Evolutionary conservation across 768 basidiomycete species (phyloP), one percentile per base, ranked within the genome.

Genomic region (Psilocybe cubensis): DNA sequence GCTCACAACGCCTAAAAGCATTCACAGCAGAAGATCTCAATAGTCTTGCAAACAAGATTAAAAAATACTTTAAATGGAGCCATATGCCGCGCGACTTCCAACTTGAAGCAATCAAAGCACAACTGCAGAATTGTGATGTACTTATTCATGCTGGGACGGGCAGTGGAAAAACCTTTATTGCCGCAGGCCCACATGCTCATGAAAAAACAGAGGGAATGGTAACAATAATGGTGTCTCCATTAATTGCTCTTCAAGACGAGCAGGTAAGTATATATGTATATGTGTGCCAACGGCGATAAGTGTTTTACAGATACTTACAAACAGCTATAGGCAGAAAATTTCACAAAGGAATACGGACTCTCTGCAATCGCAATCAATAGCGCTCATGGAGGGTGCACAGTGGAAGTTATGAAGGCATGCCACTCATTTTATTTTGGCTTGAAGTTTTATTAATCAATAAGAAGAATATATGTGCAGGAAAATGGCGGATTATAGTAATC

Each of bases 91-190:
- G 56, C 0, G 27, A 31, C 0, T 74, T 74, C 48, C 78, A 78
- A 43, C 4, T 72, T 1, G 53, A 66, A 1, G 72, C 62, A 0
- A 68, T 72, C 0, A 38, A 57, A 8, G 70, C 68, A 0, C 77
- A 77, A 51, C 56, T 75, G 0, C 65, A 64, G 8, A 61, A 68
- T 1, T 43, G 61, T 1, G 74, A 78, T 58, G 68, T 67, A 1
- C 52, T 78, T 0, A 58, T 77, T 1, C 76, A 79, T 64, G 76
- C 76, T 0, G 71, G 70, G 7, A 75, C 72, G 1, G 77, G 76
- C 0, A 52, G 66, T 0, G 77, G 77, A 0, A 79, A 79, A 59
- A 79, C 78, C 0, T 67, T 65, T 0, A 63, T 80, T 28, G 76
- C 72, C 3, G 76, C 76, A 9, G 77, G 70, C 0, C 77, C 77